Conservation (phyloP, 805 yeast species). For the Metschnikowia kofuensis region DNA sequence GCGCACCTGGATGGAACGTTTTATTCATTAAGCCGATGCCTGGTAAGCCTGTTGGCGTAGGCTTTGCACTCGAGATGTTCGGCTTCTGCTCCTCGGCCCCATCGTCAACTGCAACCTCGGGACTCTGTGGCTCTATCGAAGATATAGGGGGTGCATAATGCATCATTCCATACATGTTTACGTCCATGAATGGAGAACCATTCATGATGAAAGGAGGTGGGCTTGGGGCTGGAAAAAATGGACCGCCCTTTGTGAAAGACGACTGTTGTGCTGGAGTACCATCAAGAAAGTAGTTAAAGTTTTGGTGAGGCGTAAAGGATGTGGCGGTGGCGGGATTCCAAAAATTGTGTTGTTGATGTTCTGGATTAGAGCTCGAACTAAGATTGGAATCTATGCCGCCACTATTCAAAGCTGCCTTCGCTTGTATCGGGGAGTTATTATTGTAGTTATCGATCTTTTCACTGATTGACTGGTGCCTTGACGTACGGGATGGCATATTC, state of each 20-base stretch:
- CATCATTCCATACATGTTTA: slow-evolving; percentile 33
- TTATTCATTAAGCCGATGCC: slow-evolving; percentile 40
- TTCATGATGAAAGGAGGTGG: slow-evolving; percentile 41
- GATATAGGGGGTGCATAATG: slow-evolving; percentile 18
- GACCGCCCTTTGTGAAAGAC: slow-evolving; percentile 26
- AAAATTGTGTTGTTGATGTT: slow-evolving; percentile 33
- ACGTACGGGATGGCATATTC: slow-evolving; percentile 32
- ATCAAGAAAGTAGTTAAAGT: slow-evolving; percentile 30
- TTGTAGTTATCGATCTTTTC: slow-evolving; percentile 63
- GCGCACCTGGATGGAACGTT: slow-evolving; percentile 23
- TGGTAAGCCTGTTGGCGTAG: slow-evolving; percentile 13
- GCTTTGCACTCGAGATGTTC: slow-evolving; percentile 1
- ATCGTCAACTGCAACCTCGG: slow-evolving; percentile 6
- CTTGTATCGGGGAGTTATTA: slow-evolving; percentile 43
- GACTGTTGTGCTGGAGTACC: slow-evolving; percentile 10
- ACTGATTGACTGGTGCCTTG: slow-evolving; percentile 52
- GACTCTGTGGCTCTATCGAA: slow-evolving; percentile 7
- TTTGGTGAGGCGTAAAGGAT: slow-evolving; percentile 49
- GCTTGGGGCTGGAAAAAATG: slow-evolving; percentile 31
- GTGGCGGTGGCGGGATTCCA: slow-evolving; percentile 70
- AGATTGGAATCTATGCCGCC: slow-evolving; percentile 12
- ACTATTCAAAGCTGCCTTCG: slow-evolving; percentile 35
- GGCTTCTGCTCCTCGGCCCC: slow-evolving; percentile 5
- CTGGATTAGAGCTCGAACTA: slow-evolving; percentile 3
- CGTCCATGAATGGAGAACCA: slow-evolving; percentile 36